Conservation (phyloP, 1,139 yeast species). For the Kodamaea fungicola region DNA sequence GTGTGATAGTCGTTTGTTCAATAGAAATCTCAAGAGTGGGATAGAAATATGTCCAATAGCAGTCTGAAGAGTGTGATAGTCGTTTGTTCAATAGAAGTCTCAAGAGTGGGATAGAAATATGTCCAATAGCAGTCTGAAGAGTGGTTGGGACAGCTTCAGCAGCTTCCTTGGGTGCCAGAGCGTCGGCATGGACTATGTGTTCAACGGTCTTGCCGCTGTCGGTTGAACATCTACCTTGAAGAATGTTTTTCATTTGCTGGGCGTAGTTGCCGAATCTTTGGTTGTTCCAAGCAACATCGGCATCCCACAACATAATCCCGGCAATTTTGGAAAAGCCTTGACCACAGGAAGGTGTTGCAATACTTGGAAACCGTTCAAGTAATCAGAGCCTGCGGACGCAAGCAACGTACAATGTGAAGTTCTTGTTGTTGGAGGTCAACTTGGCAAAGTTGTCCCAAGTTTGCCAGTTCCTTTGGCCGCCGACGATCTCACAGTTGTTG, state of each 20-base stretch:
- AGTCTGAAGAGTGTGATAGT: too few relatives aligned
- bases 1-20: too few relatives aligned
- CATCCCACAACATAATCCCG: slow-evolving; percentile 6
- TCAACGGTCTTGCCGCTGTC: not conserved
- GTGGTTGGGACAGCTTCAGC: too few relatives aligned
- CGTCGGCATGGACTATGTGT: not conserved
- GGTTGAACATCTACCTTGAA: not conserved
- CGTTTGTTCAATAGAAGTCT: too few relatives aligned
- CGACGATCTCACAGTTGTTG: slow-evolving; percentile 14
- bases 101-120: too few relatives aligned
- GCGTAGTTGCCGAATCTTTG: slow-evolving; percentile 10
- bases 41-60: too few relatives aligned
- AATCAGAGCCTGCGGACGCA: slow-evolving; percentile 5
- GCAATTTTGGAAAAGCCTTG: slow-evolving; percentile 12
- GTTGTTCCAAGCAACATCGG: slow-evolving; percentile 5
- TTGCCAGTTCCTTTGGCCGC: slow-evolving; percentile 14
- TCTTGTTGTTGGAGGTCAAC: slow-evolving; percentile 12
- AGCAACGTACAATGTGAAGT: slow-evolving; percentile 16
- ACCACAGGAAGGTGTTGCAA: slow-evolving; percentile 11
- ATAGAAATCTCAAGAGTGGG: too few relatives aligned
- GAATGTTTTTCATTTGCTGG: slow-evolving; percentile 10
- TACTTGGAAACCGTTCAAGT: slow-evolving; percentile 1
- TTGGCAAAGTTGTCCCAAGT: slow-evolving; percentile 14
- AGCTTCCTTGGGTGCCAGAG: not conserved
- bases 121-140: too few relatives aligned